phyloP scores from a whole-genome alignment of 1,284 basidiomycete genomes.

The Tilletia caries region DNA sequence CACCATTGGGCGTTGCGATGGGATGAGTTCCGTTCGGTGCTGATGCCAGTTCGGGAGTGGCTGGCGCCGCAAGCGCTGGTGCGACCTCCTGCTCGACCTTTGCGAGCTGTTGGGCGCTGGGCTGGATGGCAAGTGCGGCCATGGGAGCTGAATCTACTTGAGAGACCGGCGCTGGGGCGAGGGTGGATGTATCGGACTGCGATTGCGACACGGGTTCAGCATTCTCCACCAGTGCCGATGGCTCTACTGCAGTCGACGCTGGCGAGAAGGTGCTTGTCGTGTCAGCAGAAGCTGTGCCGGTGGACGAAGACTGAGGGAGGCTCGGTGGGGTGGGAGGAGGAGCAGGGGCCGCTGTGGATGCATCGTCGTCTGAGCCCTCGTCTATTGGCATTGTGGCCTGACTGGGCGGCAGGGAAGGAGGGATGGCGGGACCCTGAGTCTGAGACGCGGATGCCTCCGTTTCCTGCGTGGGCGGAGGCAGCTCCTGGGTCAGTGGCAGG shows the following conservation, averaged over 20 bases:
- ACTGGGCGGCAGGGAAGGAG: neutral
- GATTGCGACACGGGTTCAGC: too few relatives aligned
- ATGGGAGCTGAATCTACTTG: neutral
- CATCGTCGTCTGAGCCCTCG: neutral
- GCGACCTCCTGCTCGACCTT: neutral
- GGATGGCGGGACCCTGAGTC: neutral
- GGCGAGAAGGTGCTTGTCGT: too few relatives aligned
- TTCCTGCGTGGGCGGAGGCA: neutral
- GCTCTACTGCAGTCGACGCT: too few relatives aligned
- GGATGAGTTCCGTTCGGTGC: too few relatives aligned
- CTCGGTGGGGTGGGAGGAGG: too few relatives aligned
- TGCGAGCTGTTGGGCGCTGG: neutral
- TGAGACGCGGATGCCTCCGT: neutral
- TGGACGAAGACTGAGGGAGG: too few relatives aligned
- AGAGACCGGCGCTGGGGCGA: neutral
- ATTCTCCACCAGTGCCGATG: too few relatives aligned
- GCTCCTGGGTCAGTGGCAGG: neutral
- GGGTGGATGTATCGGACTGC: too few relatives aligned
- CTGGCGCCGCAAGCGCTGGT: too few relatives aligned
- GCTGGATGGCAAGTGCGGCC: neutral
- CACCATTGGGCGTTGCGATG: neutral
- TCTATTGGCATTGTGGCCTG: neutral
- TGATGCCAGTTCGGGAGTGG: too few relatives aligned
- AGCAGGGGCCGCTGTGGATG: neutral
- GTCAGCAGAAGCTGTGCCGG: too few relatives aligned